Evolutionary conservation across 768 basidiomycete genomes (phyloP), one percentile per base, ranked within the genome.

Genomic region (Suillus americanus): DNA sequence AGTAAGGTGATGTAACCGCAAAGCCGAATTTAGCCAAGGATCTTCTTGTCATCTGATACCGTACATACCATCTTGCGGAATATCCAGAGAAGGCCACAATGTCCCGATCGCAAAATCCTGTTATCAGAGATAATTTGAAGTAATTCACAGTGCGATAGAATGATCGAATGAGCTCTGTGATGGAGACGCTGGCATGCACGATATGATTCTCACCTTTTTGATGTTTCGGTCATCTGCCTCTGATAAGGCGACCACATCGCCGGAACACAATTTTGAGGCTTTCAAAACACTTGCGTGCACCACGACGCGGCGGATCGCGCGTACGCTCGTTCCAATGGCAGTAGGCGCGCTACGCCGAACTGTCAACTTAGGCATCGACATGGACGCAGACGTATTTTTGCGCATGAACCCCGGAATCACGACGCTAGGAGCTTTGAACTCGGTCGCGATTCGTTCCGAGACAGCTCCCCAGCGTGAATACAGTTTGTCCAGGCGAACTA

Each of bases 31-130:
- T 64, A 75, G 62, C 46, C 45, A 62, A 43, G 14, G 16, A 61
- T 41, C 33, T 60, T 6, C 23, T 33, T 46, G 48, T 53, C 23
- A 61, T 53, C 60, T 63, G 46, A 64, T 63, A 50, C 48, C 62
- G 62, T 65, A 81, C 87, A 71, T 74, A 90, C 92, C 79, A 65
- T 86, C 83, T 60, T 80, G 81, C 33, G 85, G 72, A 62, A 88
- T 62, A 9, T 90, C 89, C 53, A 82, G 70, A 45, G 88, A 89
- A n/a, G 91, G 91, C 92, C 92, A 94, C 69, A 85, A 82, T 54
- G 87, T 77, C 6, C 92, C 92, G 61, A 92, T 79, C 14, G 88
- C 85, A 73, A 88, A 88, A 51, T 80, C 75, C 89, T 90, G 71
- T 66, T 67, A 69, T 54, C 59, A 25, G 50, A 43, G 66, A 57